Conservation (phyloP, 805 yeast species). For the Barnettozyma botsteinii region DNA sequence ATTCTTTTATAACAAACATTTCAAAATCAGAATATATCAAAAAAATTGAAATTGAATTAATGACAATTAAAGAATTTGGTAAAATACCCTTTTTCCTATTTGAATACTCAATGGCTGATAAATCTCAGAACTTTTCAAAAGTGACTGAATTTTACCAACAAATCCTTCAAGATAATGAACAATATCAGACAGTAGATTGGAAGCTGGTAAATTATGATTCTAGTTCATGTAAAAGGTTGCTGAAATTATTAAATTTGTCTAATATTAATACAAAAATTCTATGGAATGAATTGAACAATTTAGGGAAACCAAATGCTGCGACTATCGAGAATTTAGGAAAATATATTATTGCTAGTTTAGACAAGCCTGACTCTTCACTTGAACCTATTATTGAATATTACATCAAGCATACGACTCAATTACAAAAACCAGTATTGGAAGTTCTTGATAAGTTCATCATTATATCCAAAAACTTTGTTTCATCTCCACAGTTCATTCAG, state of each 20-base stretch:
- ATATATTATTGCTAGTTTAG: slow-evolving; percentile 3
- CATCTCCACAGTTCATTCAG: slow-evolving; percentile 9
- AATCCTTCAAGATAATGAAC: not conserved
- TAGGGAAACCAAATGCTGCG: slow-evolving; percentile 15
- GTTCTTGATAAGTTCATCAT: slow-evolving; percentile 12
- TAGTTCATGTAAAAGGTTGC: slow-evolving; percentile 1
- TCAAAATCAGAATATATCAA: slow-evolving; percentile 5
- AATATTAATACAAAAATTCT: slow-evolving; percentile 13
- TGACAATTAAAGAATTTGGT: slow-evolving; percentile 2
- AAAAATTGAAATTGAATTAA: slow-evolving; percentile 6
- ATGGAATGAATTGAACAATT: slow-evolving; percentile 9
- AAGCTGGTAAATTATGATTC: slow-evolving; percentile 9
- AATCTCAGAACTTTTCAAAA: slow-evolving; percentile 6
- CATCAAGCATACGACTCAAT: not conserved
- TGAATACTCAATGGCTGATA: slow-evolving; percentile 10
- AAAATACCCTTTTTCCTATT: slow-evolving; percentile 14
- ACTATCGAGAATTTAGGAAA: slow-evolving; percentile 12
- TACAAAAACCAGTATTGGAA: not conserved
- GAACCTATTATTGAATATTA: slow-evolving; percentile 7
- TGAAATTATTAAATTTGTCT: slow-evolving; percentile 13
- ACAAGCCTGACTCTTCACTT: not conserved
- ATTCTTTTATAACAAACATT: slow-evolving; percentile 17
- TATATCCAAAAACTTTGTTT: slow-evolving; percentile 1
- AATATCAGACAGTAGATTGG: slow-evolving; percentile 16
- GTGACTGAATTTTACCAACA: slow-evolving; percentile 4